Conservation (phyloP, 768 basidiomycete species). For the Amanita rubescens region DNA sequence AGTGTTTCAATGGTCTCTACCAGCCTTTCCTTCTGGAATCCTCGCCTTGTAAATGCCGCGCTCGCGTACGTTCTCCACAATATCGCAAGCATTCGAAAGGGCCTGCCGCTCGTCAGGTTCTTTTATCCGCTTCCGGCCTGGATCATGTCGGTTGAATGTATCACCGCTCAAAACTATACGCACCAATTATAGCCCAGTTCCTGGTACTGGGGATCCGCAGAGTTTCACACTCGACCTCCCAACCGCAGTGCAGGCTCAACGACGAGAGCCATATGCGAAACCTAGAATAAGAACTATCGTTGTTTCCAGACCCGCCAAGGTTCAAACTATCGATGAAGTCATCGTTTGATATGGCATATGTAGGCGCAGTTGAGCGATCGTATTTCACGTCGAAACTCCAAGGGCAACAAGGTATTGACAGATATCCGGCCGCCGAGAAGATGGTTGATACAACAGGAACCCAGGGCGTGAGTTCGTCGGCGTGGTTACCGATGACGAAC, state of each 20-base stretch:
- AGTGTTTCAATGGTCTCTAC: background rate
- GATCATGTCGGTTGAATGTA: conserved; percentile 72
- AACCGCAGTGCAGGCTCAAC: conserved; percentile 68
- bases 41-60: conserved; percentile 70
- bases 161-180: conserved; percentile 85
- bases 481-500: too few species aligned
- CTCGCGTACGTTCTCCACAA: conserved; percentile 46
- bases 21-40: conserved; percentile 60
- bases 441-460: too few species aligned
- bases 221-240: conserved; percentile 80
- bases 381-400: too few species aligned
- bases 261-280: conserved; percentile 86
- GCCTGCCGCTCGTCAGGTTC: background rate
- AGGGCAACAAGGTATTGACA: too few species aligned
- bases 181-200: too few species aligned
- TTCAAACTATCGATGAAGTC: too few species aligned
- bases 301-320: too few species aligned
- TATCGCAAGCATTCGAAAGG: conserved; percentile 33
- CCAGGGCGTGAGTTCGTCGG: too few species aligned
- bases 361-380: too few species aligned
- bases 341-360: too few species aligned
- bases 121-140: conserved; percentile 20
- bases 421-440: too few species aligned
- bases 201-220: conserved; percentile 89
- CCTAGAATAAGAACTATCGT: conserved; percentile 70